Evolutionary conservation across 805 yeast genomes (phyloP), one percentile per base, ranked within the genome.

Genomic region (Saccharomycopsis sp.): DNA sequence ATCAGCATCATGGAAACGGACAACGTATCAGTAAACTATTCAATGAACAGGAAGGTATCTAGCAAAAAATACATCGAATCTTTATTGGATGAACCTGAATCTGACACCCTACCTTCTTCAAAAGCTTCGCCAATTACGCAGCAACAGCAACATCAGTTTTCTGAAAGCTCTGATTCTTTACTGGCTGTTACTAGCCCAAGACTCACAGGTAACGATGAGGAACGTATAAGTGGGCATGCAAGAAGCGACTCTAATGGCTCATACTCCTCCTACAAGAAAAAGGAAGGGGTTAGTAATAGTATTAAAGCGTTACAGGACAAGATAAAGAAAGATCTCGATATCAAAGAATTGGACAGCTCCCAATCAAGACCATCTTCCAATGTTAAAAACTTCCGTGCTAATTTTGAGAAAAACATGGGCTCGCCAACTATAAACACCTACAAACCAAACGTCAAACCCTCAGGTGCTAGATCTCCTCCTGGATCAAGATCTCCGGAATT

Each of bases 261-360:
- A 5, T 17, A 5, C n/a, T 32, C 17, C 19, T 39, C 42, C 2
- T 23, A 22, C 25, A 40, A 44, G 34, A 44, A 46, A 31, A 40
- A 43, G 30, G 43, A 45, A 26, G 44, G 42, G 4, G 49, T 46
- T 10, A 43, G 48, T 16, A 46, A 43, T 25, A 47, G 48, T 30
- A 45, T 47, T 12, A 47, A 45, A 23, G 46, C 48, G 2, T 33
- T 47, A 5, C 50, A 47, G 36, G 50, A 47, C 21, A 47, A 47
- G 38, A 47, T 47, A 17, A 47, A 47, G 25, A 47, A 47, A 36
- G 50, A 37, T 8, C 33, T 47, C 8, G 50, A 47, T 38, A 20
- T 47, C 20, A 38, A 34, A n/a, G 50, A 47, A 12, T 33, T 45
- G 3, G 41, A 29, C 15, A 36, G 36, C 6, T 12, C 31, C 12